Conservation (phyloP, 2,329 filamentous ascomycete species). For the Aureobasidium sp. region DNA sequence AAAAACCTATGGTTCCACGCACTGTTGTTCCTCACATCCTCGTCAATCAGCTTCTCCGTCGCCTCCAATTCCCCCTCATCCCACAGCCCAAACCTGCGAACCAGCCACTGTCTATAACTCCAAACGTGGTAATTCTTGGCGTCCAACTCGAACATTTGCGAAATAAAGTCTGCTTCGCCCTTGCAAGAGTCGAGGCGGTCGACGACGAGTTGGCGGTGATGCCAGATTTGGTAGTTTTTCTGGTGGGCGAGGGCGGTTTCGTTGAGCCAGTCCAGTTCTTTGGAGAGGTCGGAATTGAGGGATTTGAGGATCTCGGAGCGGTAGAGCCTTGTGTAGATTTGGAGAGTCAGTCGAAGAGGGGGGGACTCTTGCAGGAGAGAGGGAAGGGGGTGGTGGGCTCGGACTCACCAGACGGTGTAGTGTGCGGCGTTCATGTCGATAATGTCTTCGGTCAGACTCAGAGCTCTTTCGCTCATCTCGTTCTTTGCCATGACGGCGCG, state of each 20-base stretch:
- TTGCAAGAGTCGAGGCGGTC: conserved; percentile 52
- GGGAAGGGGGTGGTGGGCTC: not conserved
- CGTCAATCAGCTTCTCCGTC: conserved; percentile 64
- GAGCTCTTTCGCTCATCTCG: conserved; percentile 71
- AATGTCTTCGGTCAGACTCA: conserved; percentile 79
- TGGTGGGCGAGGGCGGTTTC: conserved; percentile 71
- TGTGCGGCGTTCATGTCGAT: conserved; percentile 93
- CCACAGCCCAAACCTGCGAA: conserved; percentile 57
- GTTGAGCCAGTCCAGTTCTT: conserved; percentile 84
- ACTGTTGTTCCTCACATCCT: conserved; percentile 90
- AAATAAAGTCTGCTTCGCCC: conserved; percentile 69
- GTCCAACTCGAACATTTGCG: conserved; percentile 73
- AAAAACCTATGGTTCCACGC: conserved; percentile 98
- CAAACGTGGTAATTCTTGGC: conserved; percentile 98
- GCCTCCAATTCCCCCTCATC: conserved; percentile 55
- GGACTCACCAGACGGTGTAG: conserved; percentile 81
- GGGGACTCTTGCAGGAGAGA: not conserved
- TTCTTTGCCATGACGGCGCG: conserved; percentile 86
- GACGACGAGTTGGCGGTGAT: conserved; percentile 54
- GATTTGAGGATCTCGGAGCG: conserved; percentile 70
- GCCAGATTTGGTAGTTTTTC: conserved; percentile 99
- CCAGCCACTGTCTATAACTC: conserved; percentile 80
- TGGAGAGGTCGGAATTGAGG: conserved; percentile 56
- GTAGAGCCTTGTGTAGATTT: conserved; percentile 60
- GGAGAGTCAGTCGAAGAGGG: conserved; percentile 1